A percentile compares a stretch with the other conserved stretches of the same genome.
Conservation (phyloP, 2,329 filamentous ascomycete species). For the Colletotrichum tofieldiae region DNA sequence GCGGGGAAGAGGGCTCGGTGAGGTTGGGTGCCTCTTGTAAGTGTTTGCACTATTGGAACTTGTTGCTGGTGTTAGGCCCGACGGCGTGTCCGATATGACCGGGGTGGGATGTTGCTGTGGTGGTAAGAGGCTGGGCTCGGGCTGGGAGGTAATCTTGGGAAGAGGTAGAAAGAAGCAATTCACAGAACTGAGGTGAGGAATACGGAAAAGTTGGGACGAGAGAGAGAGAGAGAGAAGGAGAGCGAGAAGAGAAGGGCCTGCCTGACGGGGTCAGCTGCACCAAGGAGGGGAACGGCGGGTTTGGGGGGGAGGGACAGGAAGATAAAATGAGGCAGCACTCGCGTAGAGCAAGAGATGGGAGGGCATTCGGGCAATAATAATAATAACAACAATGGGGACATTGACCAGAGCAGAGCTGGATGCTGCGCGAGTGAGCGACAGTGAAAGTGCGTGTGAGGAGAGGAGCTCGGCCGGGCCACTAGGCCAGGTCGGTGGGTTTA, state of each 20-base stretch:
- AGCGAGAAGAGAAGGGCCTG: slow-evolving; percentile 34
- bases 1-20: background rate
- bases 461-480: slow-evolving; percentile 36
- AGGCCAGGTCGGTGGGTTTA: slow-evolving; percentile 22
- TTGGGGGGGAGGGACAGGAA: slow-evolving; percentile 6
- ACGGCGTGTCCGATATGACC: slow-evolving; percentile 3
- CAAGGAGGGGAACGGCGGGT: background rate
- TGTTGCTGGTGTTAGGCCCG: slow-evolving; percentile 7
- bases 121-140: background rate
- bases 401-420: slow-evolving; percentile 6
- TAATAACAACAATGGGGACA: slow-evolving; percentile 24
- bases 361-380: slow-evolving; percentile 40
- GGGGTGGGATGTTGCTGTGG: background rate
- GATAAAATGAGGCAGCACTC: slow-evolving; percentile 19
- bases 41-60: background rate
- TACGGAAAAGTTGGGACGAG: background rate
- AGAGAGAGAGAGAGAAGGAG: background rate
- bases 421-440: background rate
- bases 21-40: background rate
- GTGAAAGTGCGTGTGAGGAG: slow-evolving; percentile 3
- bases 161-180: slow-evolving; percentile 36
- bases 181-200: slow-evolving; percentile 15
- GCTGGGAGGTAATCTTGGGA: background rate
- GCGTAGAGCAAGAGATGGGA: slow-evolving; percentile 11
- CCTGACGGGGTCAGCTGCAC: slow-evolving; percentile 28